These are phyloP conservation scores for Thoreauomyces humboldtii DNA, from an alignment of 192 early-diverging fungal species.

Conservation along the genomic window DNA sequence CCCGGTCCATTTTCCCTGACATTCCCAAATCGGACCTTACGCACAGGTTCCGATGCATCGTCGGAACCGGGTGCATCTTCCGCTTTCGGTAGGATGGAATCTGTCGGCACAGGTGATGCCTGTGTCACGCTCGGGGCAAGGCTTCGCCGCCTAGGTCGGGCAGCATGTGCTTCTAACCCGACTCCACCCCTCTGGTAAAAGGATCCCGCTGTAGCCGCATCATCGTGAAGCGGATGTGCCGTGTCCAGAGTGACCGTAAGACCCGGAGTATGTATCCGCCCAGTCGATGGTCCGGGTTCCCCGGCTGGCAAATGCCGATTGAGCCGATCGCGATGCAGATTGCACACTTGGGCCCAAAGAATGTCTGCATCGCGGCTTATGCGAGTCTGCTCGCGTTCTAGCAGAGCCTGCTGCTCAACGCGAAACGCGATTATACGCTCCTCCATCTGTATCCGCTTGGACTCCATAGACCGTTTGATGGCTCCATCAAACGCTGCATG, in stretches of 20 bases:
- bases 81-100: too few relatives aligned
- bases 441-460: conserved; percentile 21
- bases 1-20: not conserved
- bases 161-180: too few relatives aligned
- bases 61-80: too few relatives aligned
- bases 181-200: not conserved
- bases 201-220: not conserved
- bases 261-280: too few relatives aligned
- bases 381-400: conserved; percentile 8
- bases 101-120: too few relatives aligned
- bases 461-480: conserved; percentile 4
- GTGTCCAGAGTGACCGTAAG: not conserved
- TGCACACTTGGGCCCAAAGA: conserved; percentile 22
- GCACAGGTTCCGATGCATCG: too few relatives aligned
- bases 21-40: conserved; percentile 2
- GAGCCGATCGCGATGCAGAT: conserved; percentile 13
- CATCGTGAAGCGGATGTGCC: not conserved
- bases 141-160: too few relatives aligned
- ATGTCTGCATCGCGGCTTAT: conserved; percentile 4
- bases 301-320: not conserved
- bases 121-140: too few relatives aligned
- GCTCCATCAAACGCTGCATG: conserved; percentile 3
- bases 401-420: conserved; percentile 8
- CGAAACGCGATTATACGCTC: conserved; percentile 23
- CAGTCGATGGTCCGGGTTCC: too few relatives aligned